Evolutionary conservation across 768 basidiomycete species (phyloP), one percentile per base, ranked within the genome.

Genomic region (Leccinum arenicola): DNA sequence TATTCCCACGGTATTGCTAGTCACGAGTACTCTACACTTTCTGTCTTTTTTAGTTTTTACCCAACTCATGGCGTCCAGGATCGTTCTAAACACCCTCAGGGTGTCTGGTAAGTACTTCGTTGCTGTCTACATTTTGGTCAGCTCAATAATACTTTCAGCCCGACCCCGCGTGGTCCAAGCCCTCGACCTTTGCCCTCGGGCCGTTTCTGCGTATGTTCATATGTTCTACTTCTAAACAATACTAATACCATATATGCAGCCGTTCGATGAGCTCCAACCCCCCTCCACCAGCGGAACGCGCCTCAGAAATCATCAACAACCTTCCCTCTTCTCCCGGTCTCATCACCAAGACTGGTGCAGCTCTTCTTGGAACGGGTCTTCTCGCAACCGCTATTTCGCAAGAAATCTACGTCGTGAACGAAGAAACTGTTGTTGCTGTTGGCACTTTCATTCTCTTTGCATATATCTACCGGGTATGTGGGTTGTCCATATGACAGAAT

Each of bases 381-480:
- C 78, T 88, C 57, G 96, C 95, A 15, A 84, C 93, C 6, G 95
- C 95, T 70, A 95, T 98, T 76, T 96, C 94, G 14, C 91, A 94
- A 72, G 95, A 99, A 77, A 86, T 98, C 53, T 98, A 98, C 70
- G 96, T 99, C 60, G 85, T 96, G 70, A 97, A 97, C 74, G 95
- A 98, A 75, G 97, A 98, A 81, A 87, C 91, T 23, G 88, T 98
- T 64, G 82, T 98, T 50, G 85, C 92, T 36, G 80, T 88, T 40
- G 95, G 92, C 23, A 91, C 90, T 66, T 77, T 89, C 63, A 87
- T 95, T 60, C 85, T 97, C 68, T 84, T 93, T 64, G 82, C 85
- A 50, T 90, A 88, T 73, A 81, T 96, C 67, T 93, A 84, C 68
- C 89, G 87, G 84, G 91, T 88, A 73, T 59, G 82, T 75, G 27